phyloP scores from a whole-genome alignment of 768 basidiomycete genomes.

The Cyclocybe cylindracea region DNA sequence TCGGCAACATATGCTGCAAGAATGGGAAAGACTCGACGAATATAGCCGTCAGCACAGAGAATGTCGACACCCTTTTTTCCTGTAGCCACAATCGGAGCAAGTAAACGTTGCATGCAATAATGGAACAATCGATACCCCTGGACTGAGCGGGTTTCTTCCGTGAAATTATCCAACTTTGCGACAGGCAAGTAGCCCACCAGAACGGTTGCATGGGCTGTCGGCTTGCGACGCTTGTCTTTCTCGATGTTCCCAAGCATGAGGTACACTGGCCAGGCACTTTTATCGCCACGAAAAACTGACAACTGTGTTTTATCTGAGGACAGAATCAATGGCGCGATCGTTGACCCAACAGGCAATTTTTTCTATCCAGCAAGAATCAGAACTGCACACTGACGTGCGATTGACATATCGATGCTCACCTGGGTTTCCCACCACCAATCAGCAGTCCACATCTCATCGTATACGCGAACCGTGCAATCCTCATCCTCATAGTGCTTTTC shows the following conservation, averaged over 20 bases:
- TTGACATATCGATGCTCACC: too few species aligned
- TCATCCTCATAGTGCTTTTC: not conserved
- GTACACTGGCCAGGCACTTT: conserved; percentile 41
- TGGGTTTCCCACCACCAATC: conserved; percentile 32
- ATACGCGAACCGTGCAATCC: too few species aligned
- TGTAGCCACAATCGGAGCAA: too few species aligned
- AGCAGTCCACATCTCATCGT: too few species aligned
- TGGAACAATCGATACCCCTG: too few species aligned
- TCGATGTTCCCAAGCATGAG: conserved; percentile 38
- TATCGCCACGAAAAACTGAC: conserved; percentile 32
- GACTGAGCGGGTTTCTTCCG: too few species aligned
- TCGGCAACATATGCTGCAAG: conserved; percentile 30
- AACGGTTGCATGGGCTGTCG: conserved; percentile 24
- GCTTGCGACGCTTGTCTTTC: conserved; percentile 25
- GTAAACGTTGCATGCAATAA: too few species aligned
- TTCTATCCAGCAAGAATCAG: conserved; percentile 11
- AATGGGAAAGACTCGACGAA: too few species aligned
- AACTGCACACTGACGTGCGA: too few species aligned
- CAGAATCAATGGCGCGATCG: conserved; percentile 35
- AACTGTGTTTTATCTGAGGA: too few species aligned
- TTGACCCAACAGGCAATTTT: conserved; percentile 17
- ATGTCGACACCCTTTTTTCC: too few species aligned
- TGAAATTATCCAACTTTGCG: conserved; percentile 29
- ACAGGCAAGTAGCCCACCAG: conserved; percentile 39
- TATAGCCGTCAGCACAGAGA: conserved; percentile 30